Evolutionary conservation across 108 stramenopile species (phyloP), one percentile per base, ranked within the genome.

Genomic region (Pinguiococcus pyrenoidosus): DNA sequence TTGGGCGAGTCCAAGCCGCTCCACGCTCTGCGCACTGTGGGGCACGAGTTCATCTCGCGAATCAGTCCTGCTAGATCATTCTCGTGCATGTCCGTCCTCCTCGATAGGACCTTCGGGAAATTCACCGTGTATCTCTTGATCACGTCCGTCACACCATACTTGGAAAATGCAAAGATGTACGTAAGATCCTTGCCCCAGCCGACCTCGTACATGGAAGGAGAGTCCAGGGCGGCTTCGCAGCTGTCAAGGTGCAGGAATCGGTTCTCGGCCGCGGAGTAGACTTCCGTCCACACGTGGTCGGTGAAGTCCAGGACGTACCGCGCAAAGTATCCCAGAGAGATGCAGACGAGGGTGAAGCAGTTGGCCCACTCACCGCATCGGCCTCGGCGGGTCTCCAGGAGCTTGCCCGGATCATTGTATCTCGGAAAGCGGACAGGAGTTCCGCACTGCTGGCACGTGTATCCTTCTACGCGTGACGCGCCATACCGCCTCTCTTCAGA

Each of bases 331-430:
- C 92, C 92, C 2, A 75, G 58, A 4, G 92, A 67, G 14, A 82
- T 69, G 47, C 80, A 82, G 55, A 76, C 69, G 27, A 84, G 55
- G 1, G 86, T 82, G 71, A 99, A 99, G 45, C 84, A 59, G 66
- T 99, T 99, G 47, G 96, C 87, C 46, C 74, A 99, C 71, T 99
- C 96, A 40, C 96, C 96, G 49, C 96, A 99, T 16, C 96, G n/a
- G 24, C 51, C 52, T 5, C 49, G 35, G 8, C 53, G 41, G 1
- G 56, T 62, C 42, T 83, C 61, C 14, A 89, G 72, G 25, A 98
- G 72, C 45, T 72, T 78, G 6, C 66, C 53, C 9, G 83, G 78
- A 18, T 80, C 64, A 67, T 93, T 93, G 73, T 74, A 84, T 20
- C 96, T 71, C 21, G 96, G 92, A 58, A 95, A 98, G 26, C 81